These are phyloP conservation scores for Retiboletus flavoniger DNA, from an alignment of 1,284 basidiomycete species.

Conservation along the genomic window DNA sequence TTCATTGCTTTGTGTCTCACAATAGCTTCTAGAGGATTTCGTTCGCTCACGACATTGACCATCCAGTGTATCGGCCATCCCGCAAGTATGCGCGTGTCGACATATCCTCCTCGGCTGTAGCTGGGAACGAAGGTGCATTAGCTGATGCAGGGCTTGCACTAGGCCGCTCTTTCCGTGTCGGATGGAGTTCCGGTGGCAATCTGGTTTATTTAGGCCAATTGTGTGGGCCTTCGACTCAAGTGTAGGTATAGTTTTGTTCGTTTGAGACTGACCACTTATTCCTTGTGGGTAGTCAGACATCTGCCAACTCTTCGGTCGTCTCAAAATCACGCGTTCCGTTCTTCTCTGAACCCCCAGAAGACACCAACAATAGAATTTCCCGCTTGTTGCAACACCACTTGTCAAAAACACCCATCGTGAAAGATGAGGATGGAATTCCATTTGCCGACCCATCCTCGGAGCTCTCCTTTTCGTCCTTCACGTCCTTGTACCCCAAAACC, in stretches of 20 bases:
- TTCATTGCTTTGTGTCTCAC: conserved; percentile 6
- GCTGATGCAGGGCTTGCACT: conserved; percentile 83
- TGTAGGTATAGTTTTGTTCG: conserved; percentile 41
- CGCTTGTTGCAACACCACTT: conserved; percentile 82
- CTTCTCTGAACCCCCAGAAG: conserved; percentile 36
- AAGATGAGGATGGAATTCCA: conserved; percentile 54
- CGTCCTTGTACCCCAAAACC: conserved; percentile 67
- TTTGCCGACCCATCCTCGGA: conserved; percentile 52
- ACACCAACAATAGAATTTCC: conserved; percentile 48
- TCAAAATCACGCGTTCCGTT: conserved; percentile 48
- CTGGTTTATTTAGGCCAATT: conserved; percentile 77
- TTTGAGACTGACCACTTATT: conserved; percentile 12
- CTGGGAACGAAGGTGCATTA: conserved; percentile 62
- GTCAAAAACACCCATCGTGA: conserved; percentile 67
- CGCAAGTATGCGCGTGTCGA: conserved; percentile 72
- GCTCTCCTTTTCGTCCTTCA: conserved; percentile 81
- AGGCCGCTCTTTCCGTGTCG: conserved; percentile 86
- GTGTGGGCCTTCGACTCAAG: conserved; percentile 51
- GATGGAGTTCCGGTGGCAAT: conserved; percentile 84
- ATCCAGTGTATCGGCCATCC: conserved; percentile 60
- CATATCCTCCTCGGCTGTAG: conserved; percentile 59
- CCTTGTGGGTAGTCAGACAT: conserved; percentile 40
- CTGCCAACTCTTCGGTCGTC: conserved; percentile 60
- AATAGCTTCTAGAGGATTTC: conserved; percentile 58
- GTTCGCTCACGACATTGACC: conserved; percentile 71